phyloP scores from a whole-genome alignment of 371 early-diverging fungal genomes.

The Actinomortierella ambigua region DNA sequence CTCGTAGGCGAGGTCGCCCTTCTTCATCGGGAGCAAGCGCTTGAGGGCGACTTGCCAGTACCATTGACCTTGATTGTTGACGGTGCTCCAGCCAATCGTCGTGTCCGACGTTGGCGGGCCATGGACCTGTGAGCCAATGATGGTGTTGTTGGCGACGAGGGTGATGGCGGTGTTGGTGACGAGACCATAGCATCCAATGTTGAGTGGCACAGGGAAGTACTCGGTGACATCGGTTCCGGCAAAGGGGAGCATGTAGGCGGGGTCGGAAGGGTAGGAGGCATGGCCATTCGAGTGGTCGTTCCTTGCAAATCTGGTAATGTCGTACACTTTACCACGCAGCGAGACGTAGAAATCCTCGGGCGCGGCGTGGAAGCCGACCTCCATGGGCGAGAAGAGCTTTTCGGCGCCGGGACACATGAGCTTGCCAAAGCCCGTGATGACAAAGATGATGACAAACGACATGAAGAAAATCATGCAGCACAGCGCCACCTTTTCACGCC shows the following conservation, averaged over 20 bases:
- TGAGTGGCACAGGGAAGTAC: slow-evolving; percentile 74
- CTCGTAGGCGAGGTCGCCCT: slow-evolving; percentile 53
- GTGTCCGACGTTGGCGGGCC: slow-evolving; percentile 39
- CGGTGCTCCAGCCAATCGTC: slow-evolving; percentile 24
- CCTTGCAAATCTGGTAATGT: slow-evolving; percentile 69
- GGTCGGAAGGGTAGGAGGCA: slow-evolving; percentile 50
- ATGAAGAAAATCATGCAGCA: slow-evolving; percentile 71
- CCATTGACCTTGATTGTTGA: slow-evolving; percentile 39
- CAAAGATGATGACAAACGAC: slow-evolving; percentile 57
- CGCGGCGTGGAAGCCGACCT: slow-evolving; percentile 54
- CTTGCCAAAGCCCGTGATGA: slow-evolving; percentile 60
- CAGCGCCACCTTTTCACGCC: slow-evolving; percentile 89
- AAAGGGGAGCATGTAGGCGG: slow-evolving; percentile 62
- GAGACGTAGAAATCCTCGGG: slow-evolving; percentile 59
- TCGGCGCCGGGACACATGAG: slow-evolving; percentile 64
- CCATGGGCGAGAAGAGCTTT: slow-evolving; percentile 49
- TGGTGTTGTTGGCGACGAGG: slow-evolving; percentile 24
- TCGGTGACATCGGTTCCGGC: slow-evolving; percentile 75
- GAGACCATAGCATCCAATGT: slow-evolving; percentile 57
- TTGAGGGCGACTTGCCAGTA: slow-evolving; percentile 32
- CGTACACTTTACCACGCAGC: slow-evolving; percentile 80
- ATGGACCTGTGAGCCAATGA: slow-evolving; percentile 25
- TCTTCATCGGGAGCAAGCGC: slow-evolving; percentile 42
- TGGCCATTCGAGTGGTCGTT: slow-evolving; percentile 55
- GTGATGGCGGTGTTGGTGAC: slow-evolving; percentile 41